These are phyloP conservation scores for Murraya koenigii DNA, from an alignment of 345 rosid genomes.

Conservation along the genomic window DNA sequence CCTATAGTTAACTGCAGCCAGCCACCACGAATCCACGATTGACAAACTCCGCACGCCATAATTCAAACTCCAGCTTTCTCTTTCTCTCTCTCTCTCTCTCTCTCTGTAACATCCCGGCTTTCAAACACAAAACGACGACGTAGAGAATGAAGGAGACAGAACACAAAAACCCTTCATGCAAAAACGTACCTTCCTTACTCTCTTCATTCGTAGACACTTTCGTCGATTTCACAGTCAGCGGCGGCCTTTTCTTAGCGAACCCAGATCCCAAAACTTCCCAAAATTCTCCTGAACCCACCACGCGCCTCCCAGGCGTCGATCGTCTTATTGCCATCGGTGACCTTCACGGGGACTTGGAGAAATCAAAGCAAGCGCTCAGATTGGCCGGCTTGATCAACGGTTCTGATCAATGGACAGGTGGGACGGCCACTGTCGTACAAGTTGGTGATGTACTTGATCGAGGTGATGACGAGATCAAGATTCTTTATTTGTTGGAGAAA, in stretches of 20 bases:
- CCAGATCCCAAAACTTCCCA: conserved; percentile 14
- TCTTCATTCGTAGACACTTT: conserved; percentile 81
- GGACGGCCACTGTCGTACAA: conserved; percentile 72
- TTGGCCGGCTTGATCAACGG: conserved; percentile 74
- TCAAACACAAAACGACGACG: not conserved
- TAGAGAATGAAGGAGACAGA: conserved; percentile 29
- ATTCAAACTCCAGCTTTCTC: not conserved
- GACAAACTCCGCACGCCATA: not conserved
- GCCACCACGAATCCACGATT: not conserved
- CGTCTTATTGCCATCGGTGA: conserved; percentile 88
- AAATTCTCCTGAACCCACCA: conserved; percentile 1
- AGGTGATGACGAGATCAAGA: conserved; percentile 78
- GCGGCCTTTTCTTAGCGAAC: conserved; percentile 55
- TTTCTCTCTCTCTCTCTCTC: too few relatives aligned
- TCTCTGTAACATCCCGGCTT: not conserved
- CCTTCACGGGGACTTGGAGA: conserved; percentile 81
- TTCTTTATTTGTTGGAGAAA: conserved; percentile 75
- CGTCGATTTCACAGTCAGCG: conserved; percentile 71
- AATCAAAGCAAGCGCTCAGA: conserved; percentile 59
- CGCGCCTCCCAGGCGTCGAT: conserved; percentile 44
- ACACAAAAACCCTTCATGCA: conserved; percentile 36
- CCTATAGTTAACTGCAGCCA: not conserved
- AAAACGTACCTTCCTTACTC: conserved; percentile 42
- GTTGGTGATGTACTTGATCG: conserved; percentile 91
- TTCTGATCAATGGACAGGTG: conserved; percentile 67